These are phyloP conservation scores for Geosmithia flava DNA, from an alignment of 2,329 filamentous ascomycete genomes.

Conservation along the genomic window DNA sequence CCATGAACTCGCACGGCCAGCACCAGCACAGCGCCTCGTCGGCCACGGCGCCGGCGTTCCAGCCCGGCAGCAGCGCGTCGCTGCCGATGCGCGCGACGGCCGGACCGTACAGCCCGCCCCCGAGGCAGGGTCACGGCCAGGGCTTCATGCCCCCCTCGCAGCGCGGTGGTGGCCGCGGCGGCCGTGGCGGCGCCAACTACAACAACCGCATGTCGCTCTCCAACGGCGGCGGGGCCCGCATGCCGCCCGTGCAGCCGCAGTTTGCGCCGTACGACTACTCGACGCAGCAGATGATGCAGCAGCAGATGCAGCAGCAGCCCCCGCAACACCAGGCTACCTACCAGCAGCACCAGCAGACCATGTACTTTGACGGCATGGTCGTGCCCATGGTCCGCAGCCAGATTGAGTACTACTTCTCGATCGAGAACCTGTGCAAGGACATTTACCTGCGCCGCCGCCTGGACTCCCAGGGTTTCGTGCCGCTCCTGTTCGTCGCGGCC, in stretches of 20 bases:
- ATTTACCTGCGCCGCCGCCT: conserved; percentile 79
- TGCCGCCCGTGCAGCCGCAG: conserved; percentile 22
- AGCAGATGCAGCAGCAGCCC: conserved; percentile 5
- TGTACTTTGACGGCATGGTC: conserved; percentile 37
- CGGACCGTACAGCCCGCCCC: conserved; percentile 30
- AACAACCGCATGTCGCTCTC: conserved; percentile 27
- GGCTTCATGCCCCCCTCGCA: conserved; percentile 19
- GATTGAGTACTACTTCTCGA: conserved; percentile 92
- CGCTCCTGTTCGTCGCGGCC: conserved; percentile 62
- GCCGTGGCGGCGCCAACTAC: conserved; percentile 18
- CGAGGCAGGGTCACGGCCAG: conserved; percentile 25
- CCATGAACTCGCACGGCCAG: conserved; percentile 19
- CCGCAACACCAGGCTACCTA: conserved; percentile 20
- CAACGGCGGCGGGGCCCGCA: conserved; percentile 18
- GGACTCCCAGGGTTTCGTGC: conserved; percentile 91
- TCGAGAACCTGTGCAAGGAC: conserved; percentile 92
- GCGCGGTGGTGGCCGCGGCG: conserved; percentile 17
- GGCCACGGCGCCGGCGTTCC: conserved; percentile 13
- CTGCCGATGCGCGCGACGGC: conserved; percentile 11
- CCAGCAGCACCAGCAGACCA: conserved; percentile 11
- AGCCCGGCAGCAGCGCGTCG: conserved; percentile 16
- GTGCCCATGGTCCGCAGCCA: conserved; percentile 31
- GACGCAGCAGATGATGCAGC: conserved; percentile 22
- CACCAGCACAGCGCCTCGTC: conserved; percentile 12
- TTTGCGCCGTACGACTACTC: conserved; percentile 25